Base-by-base conservation (phyloP, 345 rosid species). In the Gossypium bickii region DNA sequence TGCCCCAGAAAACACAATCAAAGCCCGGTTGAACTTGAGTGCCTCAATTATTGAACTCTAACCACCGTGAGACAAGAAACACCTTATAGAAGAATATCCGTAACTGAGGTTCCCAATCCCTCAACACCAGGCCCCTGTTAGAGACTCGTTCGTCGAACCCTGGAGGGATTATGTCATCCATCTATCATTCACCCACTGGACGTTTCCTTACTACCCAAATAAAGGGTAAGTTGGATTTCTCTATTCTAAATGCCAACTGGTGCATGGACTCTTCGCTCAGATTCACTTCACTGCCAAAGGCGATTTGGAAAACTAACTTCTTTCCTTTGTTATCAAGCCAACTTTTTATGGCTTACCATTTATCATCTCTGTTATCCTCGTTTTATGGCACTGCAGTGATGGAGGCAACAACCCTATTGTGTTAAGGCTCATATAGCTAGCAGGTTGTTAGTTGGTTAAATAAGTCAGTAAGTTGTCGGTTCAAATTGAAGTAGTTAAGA, bases 1-100 rank as follows among this genome's bases (percentile, higher is more conserved):
- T 83, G 90, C 53, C 86, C 92, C 7, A 80, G 80, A 52, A 84
- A 83, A 71, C 76, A 78, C 85, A 20, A 87, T 43, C 80, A 91
- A 75, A 8, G 92, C 91, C 18, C 86, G 71, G 5, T 91, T 88
- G 24, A 76, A 85, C 66, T 78, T 60, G 16, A 80, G 76, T n/a
- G 82, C 89, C 78, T 89, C 91, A 66, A 87, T 74, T 2, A 41
- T 18, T 8, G 77, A 74, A 74, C 70, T 74, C 77, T 70, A 51
- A 11, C 77, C 70, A 15, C 77, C 51, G n/a, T 74, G 77, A 47
- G 70, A 53, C 48, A 84, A 80, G 38, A 86, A 84, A 43, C 86
- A 81, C 34, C 84, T 87, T 17, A 79, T 56, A 9, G 85, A 81
- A 57, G 81, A 86, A 81, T 57, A 86, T 81, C 73, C 73, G 79